These are phyloP conservation scores for Candida nonsorbophila DNA, from an alignment of 805 yeast species.

Conservation along the genomic window DNA sequence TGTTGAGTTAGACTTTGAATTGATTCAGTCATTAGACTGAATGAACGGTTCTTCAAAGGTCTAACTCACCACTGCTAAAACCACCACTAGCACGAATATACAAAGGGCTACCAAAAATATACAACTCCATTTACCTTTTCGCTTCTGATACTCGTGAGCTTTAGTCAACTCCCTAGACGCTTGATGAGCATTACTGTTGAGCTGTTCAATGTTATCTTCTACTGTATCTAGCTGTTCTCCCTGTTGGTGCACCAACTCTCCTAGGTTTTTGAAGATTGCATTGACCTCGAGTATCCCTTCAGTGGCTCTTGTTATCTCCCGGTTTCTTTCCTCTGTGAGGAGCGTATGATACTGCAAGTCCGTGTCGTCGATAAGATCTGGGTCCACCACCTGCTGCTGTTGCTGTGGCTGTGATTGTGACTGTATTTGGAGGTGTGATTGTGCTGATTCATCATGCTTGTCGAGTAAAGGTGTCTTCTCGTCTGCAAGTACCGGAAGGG, in stretches of 20 bases:
- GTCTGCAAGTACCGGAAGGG: slow-evolving; percentile 14
- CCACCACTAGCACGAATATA: slow-evolving; percentile 52
- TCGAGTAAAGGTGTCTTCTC: slow-evolving; percentile 38
- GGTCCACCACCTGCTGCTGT: slow-evolving; percentile 27
- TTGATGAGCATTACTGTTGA: slow-evolving; percentile 58
- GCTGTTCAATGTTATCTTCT: slow-evolving; percentile 67
- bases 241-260: slow-evolving; percentile 74
- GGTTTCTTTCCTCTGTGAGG: slow-evolving; percentile 65
- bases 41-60: no score
- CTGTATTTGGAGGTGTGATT: slow-evolving; percentile 16
- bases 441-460: slow-evolving; percentile 3
- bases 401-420: slow-evolving; percentile 20
- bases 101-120: slow-evolving; percentile 54
- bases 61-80: slow-evolving; percentile 49
- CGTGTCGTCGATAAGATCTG: slow-evolving; percentile 38
- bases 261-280: slow-evolving; percentile 76
- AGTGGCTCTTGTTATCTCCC: slow-evolving; percentile 66
- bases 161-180: slow-evolving; percentile 67
- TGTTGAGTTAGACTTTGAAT: no score
- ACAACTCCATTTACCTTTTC: slow-evolving; percentile 70
- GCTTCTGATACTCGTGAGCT: slow-evolving; percentile 72
- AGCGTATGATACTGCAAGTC: slow-evolving; percentile 60
- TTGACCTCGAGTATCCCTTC: slow-evolving; percentile 82
- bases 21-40: no score
- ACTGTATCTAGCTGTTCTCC: slow-evolving; percentile 81